phyloP scores from a whole-genome alignment of 2,329 filamentous ascomycete genomes.

The Penicillium sp. region DNA sequence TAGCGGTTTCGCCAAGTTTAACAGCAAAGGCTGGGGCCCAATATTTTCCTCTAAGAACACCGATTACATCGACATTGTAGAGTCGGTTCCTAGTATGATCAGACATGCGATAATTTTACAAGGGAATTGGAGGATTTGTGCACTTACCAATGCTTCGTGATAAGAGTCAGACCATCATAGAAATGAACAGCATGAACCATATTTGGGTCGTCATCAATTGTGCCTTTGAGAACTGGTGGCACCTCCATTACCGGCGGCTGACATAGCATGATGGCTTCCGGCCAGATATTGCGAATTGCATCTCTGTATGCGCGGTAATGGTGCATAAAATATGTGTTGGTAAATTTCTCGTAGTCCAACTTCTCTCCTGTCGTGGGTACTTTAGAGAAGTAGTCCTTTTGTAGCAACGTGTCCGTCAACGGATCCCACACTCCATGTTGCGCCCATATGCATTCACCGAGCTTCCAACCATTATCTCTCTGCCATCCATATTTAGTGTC shows the following conservation, averaged over 20 bases:
- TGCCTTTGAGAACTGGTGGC: slow-evolving; percentile 83
- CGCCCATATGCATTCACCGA: slow-evolving; percentile 96
- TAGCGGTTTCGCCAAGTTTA: slow-evolving; percentile 88
- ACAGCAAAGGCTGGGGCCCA: slow-evolving; percentile 86
- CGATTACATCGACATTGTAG: slow-evolving; percentile 96
- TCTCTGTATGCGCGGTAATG: slow-evolving; percentile 76
- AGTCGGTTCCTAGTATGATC: slow-evolving; percentile 66
- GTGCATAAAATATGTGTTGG: slow-evolving; percentile 86
- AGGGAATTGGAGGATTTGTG: background rate
- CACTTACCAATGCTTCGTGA: slow-evolving; percentile 90
- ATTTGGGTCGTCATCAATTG: slow-evolving; percentile 80
- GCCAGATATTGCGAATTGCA: slow-evolving; percentile 72
- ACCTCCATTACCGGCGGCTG: slow-evolving; percentile 91
- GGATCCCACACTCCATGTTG: slow-evolving; percentile 96
- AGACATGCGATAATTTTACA: slow-evolving; percentile 8
- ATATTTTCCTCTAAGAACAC: slow-evolving; percentile 85
- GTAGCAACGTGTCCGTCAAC: slow-evolving; percentile 70
- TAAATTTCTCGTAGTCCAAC: slow-evolving; percentile 82
- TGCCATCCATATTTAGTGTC: slow-evolving; percentile 89
- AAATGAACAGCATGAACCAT: slow-evolving; percentile 95
- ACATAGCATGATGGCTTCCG: slow-evolving; percentile 81
- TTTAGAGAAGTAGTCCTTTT: slow-evolving; percentile 84
- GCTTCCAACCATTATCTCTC: slow-evolving; percentile 80
- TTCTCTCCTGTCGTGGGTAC: slow-evolving; percentile 71
- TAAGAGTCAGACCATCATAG: slow-evolving; percentile 93